Conservation (phyloP, 2,329 filamentous ascomycete genomes). For the Torrubiella hemipterigena region DNA sequence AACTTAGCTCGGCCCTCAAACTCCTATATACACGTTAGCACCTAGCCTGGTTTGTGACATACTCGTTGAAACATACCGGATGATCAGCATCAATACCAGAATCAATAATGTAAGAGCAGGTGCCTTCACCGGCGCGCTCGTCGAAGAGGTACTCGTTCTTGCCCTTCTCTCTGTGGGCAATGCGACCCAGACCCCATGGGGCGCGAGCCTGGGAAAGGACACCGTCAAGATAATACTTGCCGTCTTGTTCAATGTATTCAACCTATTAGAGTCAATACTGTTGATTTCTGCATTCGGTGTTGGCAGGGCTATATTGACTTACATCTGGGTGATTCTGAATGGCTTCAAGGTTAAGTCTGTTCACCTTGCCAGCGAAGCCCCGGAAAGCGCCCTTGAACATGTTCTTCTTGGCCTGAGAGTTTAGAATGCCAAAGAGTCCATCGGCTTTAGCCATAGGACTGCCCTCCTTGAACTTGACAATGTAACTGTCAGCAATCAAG, state of each 20-base stretch:
- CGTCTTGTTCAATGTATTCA: conserved; percentile 29
- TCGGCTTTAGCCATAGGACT: conserved; percentile 8
- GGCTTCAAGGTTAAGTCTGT: conserved; percentile 9
- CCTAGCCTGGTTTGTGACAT: conserved; percentile 10
- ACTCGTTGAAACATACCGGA: conserved; percentile 14
- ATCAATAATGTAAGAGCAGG: conserved; percentile 32
- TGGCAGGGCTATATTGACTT: conserved; percentile 7
- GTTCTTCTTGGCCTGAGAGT: conserved; percentile 11
- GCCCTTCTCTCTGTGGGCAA: conserved; percentile 19
- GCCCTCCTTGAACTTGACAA: conserved; percentile 16
- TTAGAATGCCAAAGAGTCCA: conserved; percentile 8
- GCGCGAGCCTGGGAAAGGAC: conserved; percentile 22
- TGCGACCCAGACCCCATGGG: conserved; percentile 27
- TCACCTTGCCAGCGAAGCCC: conserved; percentile 14
- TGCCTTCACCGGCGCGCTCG: conserved; percentile 22
- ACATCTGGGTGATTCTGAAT: conserved; percentile 14
- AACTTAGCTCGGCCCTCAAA: conserved; percentile 30
- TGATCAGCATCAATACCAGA: conserved; percentile 26
- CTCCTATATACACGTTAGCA: conserved; percentile 11
- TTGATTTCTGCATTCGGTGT: not conserved
- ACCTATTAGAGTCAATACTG: conserved; percentile 8
- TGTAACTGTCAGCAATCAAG: conserved; percentile 16
- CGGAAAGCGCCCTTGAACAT: conserved; percentile 12
- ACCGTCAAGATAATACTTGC: conserved; percentile 37
- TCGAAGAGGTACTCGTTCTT: conserved; percentile 23